phyloP scores from a whole-genome alignment of 2,329 filamentous ascomycete genomes.

The Aspergillus flavus region DNA sequence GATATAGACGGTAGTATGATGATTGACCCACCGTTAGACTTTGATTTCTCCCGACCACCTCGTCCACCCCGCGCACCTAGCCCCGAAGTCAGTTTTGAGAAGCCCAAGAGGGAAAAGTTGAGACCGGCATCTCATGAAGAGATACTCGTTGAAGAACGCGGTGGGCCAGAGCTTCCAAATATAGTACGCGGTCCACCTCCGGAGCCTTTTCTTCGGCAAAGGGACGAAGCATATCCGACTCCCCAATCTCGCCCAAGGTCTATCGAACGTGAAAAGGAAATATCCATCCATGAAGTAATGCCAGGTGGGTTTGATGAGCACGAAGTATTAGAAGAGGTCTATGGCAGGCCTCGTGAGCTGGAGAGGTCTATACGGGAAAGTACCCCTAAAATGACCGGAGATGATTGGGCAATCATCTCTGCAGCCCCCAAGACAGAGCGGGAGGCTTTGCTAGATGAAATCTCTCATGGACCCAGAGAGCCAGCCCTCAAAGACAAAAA shows the following conservation, averaged over 20 bases:
- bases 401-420: constrained; percentile 80
- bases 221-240: constrained; percentile 26
- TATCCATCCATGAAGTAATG: constrained; percentile 21
- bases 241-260: constrained; percentile 32
- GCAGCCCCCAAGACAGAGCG: constrained; percentile 76
- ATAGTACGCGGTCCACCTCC: constrained; percentile 29
- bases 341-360: constrained; percentile 68
- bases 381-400: constrained; percentile 55
- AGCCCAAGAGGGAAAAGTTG: constrained; percentile 46
- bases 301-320: constrained; percentile 37
- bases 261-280: constrained; percentile 30
- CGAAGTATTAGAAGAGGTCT: constrained; percentile 58
- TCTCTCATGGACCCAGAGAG: constrained; percentile 79
- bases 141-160: constrained; percentile 57
- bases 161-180: constrained; percentile 47
- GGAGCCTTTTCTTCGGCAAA: constrained; percentile 23
- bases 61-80: constrained; percentile 32
- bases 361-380: constrained; percentile 66
- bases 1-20: neutral
- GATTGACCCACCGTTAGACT: neutral
- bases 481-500: constrained; percentile 74
- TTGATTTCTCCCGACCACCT: neutral
- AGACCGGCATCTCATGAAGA: constrained; percentile 65
- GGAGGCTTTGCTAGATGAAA: constrained; percentile 73
- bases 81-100: constrained; percentile 47